Evolutionary conservation across 305 asterid genomes (phyloP).

Genomic region (Solanum hybrid): DNA sequence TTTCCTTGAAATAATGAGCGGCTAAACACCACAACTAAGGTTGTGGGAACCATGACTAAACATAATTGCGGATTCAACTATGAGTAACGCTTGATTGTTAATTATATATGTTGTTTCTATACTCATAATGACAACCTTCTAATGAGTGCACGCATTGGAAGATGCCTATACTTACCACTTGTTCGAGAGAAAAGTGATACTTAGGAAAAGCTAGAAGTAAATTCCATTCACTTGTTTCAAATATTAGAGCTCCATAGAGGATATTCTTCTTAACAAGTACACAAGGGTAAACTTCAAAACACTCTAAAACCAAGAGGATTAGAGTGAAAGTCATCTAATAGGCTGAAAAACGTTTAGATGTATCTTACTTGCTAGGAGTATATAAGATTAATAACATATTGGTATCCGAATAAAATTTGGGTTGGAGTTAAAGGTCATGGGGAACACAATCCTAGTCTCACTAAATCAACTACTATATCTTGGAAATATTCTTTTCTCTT

Average conservation of each 20-base stretch:
- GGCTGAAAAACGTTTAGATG: background rate
- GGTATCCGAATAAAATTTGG: background rate
- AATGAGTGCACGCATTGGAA: background rate
- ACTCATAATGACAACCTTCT: background rate
- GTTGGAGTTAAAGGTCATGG: background rate
- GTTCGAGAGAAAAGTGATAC: background rate
- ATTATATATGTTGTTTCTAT: background rate
- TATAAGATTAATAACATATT: too few relatives aligned
- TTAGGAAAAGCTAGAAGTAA: background rate
- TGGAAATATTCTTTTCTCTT: background rate
- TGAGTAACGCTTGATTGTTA: too few relatives aligned
- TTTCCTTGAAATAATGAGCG: too few relatives aligned
- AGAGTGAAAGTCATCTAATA: background rate
- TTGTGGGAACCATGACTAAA: too few relatives aligned
- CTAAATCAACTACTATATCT: background rate
- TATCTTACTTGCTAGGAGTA: background rate
- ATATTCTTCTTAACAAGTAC: background rate
- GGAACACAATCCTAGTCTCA: background rate
- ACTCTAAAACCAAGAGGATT: background rate
- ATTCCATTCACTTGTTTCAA: background rate
- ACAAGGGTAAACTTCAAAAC: background rate
- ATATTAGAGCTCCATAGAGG: background rate
- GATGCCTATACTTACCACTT: background rate
- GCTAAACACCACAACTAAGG: too few relatives aligned
- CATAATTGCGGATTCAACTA: too few relatives aligned